Evolutionary conservation across 2,329 filamentous ascomycete species (phyloP).

Genomic region (Aspergillus vadensis): DNA sequence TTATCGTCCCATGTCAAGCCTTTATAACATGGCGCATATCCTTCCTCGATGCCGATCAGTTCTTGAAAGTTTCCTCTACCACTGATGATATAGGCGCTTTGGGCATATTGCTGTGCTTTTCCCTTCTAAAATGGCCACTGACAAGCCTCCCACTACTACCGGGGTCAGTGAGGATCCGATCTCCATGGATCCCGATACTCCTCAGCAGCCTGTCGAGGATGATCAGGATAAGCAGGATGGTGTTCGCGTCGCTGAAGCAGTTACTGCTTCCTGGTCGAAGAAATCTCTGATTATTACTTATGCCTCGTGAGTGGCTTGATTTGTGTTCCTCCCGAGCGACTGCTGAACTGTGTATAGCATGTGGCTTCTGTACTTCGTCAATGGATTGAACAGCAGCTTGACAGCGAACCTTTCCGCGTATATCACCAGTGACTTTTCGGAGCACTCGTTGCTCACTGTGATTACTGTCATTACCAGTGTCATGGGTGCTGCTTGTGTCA

Average conservation of each 20-base stretch:
- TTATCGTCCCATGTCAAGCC: not conserved
- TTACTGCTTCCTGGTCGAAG: constrained; percentile 48
- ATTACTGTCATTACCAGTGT: constrained; percentile 57
- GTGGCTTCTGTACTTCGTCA: constrained; percentile 46
- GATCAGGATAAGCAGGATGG: constrained; percentile 30
- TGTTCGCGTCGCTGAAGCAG: constrained; percentile 48
- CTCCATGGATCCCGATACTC: not conserved
- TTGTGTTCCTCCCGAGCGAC: not conserved
- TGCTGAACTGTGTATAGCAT: constrained; percentile 33
- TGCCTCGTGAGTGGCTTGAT: constrained; percentile 35
- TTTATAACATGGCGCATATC: not conserved
- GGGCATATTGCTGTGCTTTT: not conserved
- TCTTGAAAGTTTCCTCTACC: not conserved
- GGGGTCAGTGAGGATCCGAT: not conserved
- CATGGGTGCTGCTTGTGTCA: constrained; percentile 58
- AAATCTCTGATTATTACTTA: constrained; percentile 42
- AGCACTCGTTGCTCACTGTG: constrained; percentile 57
- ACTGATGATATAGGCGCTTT: not conserved
- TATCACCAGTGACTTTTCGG: constrained; percentile 54
- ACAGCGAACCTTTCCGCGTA: constrained; percentile 50
- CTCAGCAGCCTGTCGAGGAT: not conserved
- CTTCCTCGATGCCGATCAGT: not conserved
- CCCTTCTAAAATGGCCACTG: not conserved
- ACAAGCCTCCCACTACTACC: not conserved
- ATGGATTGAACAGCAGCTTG: constrained; percentile 42